A percentile compares a stretch with the other conserved stretches of the same genome.
These are phyloP conservation scores for Ophiostoma novo-ulmi DNA, from an alignment of 2,329 filamentous ascomycete species.

Conservation along the genomic window DNA sequence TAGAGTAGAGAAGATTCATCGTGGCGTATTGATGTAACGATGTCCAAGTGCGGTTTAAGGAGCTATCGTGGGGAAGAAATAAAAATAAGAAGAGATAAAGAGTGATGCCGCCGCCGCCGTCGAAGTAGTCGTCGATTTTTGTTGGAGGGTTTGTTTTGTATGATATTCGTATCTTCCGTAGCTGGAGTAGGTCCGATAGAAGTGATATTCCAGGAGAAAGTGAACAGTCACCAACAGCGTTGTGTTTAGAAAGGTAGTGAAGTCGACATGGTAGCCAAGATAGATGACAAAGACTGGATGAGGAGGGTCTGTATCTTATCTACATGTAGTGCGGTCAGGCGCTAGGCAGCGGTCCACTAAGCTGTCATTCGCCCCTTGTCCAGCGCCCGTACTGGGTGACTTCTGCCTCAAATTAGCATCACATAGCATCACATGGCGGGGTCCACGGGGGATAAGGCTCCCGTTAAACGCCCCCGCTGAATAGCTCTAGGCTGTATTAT, in stretches of 20 bases:
- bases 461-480: not conserved
- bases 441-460: constrained; percentile 15
- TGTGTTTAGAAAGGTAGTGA: not conserved
- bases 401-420: not conserved
- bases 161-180: not conserved
- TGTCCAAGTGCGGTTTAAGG: not conserved
- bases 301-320: constrained; percentile 9
- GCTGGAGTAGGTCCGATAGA: not conserved
- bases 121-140: not conserved
- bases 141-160: not conserved
- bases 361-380: not conserved
- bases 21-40: constrained; percentile 27
- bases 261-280: not conserved
- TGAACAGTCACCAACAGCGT: not conserved
- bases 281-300: constrained; percentile 3
- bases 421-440: constrained; percentile 21
- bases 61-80: not conserved
- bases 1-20: constrained; percentile 85
- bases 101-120: not conserved
- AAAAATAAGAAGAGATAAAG: not conserved
- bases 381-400: not conserved
- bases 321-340: not conserved
- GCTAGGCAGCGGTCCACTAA: constrained; percentile 15
- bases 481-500: not conserved
- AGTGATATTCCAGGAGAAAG: not conserved